These are phyloP conservation scores for Ustilago tritici DNA, from an alignment of 1,284 basidiomycete genomes.

Conservation along the genomic window DNA sequence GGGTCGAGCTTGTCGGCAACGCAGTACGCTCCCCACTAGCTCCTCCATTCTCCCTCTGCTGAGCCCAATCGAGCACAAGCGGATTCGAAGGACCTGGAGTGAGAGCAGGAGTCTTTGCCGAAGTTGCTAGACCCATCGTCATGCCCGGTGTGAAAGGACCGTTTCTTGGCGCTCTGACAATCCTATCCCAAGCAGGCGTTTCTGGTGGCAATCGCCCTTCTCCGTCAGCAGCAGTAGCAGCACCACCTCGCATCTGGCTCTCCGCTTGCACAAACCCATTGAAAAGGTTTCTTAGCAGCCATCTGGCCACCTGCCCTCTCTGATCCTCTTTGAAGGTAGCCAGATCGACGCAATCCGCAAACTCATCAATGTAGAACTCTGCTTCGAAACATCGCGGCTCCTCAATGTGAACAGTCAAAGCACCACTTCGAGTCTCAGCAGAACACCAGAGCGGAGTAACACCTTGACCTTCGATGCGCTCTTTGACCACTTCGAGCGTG, in stretches of 20 bases:
- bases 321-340: conserved; percentile 78
- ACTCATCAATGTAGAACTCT: conserved; percentile 92
- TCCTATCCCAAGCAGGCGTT: conserved; percentile 48
- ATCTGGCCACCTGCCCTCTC: conserved; percentile 59
- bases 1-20: conserved; percentile 31
- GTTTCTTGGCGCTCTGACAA: conserved; percentile 24
- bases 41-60: conserved; percentile 14
- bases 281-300: conserved; percentile 68
- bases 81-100: conserved; percentile 28
- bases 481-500: conserved; percentile 85
- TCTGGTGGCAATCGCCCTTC: conserved; percentile 16
- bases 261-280: conserved; percentile 62
- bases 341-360: conserved; percentile 68
- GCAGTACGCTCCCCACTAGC: conserved; percentile 20
- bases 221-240: background rate
- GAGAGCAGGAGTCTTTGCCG: conserved; percentile 55
- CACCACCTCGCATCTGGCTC: conserved; percentile 40
- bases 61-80: conserved; percentile 29
- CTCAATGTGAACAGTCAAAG: conserved; percentile 86
- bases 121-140: conserved; percentile 58
- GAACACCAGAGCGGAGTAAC: conserved; percentile 86
- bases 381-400: conserved; percentile 87
- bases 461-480: conserved; percentile 91
- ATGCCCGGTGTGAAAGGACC: conserved; percentile 68
- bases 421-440: conserved; percentile 89